These are phyloP conservation scores for Rhodosporidiobolus odoratus DNA, from an alignment of 768 basidiomycete genomes.

Conservation along the genomic window DNA sequence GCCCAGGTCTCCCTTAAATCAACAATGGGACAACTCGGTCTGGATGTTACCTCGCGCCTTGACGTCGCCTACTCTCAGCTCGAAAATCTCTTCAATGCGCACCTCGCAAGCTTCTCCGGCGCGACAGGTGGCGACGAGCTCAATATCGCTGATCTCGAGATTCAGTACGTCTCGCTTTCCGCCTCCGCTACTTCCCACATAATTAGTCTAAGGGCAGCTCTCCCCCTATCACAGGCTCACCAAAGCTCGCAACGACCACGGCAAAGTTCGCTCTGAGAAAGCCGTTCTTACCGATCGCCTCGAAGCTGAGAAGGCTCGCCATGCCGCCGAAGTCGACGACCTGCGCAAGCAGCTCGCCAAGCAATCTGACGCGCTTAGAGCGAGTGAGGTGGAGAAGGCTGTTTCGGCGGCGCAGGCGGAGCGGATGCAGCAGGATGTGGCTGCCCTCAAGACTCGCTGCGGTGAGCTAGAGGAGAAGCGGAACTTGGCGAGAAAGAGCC, in stretches of 20 bases:
- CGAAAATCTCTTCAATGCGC: not conserved
- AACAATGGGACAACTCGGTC: not conserved
- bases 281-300: conserved; percentile 13
- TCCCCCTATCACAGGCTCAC: not conserved
- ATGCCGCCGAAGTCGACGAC: not conserved
- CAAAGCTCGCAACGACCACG: conserved; percentile 24
- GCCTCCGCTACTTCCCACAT: not conserved
- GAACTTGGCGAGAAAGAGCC: not conserved
- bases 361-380: not conserved
- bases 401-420: not conserved
- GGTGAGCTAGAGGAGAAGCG: not conserved
- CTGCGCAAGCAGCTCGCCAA: not conserved
- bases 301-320: conserved; percentile 4
- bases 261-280: conserved; percentile 17
- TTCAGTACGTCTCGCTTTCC: not conserved
- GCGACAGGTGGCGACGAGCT: not conserved
- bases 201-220: not conserved
- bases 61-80: not conserved
- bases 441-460: not conserved
- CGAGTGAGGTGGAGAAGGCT: not conserved
- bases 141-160: conserved; percentile 8
- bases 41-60: conserved; percentile 13
- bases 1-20: not conserved
- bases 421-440: not conserved
- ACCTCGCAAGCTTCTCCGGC: not conserved